Evolutionary conservation across 257 asterid species (phyloP).

Genomic region (Agastache rugosa): DNA sequence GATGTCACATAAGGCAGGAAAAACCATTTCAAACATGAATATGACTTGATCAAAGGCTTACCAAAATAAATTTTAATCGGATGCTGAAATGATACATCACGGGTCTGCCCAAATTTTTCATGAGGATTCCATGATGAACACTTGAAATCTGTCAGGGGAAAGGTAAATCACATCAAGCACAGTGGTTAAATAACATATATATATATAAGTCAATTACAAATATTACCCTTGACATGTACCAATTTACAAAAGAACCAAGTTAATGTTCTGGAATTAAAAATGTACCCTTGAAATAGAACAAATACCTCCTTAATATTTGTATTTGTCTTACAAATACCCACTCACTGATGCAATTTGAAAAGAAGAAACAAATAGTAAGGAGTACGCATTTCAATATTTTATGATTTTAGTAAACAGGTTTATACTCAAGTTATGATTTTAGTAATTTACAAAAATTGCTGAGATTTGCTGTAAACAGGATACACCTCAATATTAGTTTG

Average conservation of each 20-base stretch:
- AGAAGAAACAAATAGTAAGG: background rate
- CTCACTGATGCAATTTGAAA: background rate
- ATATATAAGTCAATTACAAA: background rate
- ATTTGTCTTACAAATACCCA: slow-evolving; percentile 4
- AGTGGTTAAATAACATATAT: slow-evolving; percentile 23
- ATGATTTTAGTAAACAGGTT: background rate
- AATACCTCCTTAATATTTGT: background rate
- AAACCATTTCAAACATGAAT: slow-evolving; percentile 32
- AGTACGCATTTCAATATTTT: slow-evolving; percentile 4
- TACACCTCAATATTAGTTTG: slow-evolving; percentile 3
- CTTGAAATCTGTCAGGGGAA: slow-evolving; percentile 64
- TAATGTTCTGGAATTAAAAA: background rate
- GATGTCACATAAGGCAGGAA: slow-evolving; percentile 29
- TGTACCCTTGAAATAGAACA: background rate
- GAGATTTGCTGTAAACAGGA: background rate
- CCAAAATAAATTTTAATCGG: slow-evolving; percentile 96
- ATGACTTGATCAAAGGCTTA: slow-evolving; percentile 38
- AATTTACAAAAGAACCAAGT: background rate
- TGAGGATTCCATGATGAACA: slow-evolving; percentile 76
- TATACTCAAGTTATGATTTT: background rate
- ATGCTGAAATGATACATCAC: slow-evolving; percentile 87
- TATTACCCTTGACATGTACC: background rate
- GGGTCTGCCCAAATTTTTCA: slow-evolving; percentile 73
- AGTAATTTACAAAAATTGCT: background rate
- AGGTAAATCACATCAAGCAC: slow-evolving; percentile 31